Conservation (phyloP, 176 grass and related monocot genomes). For the Carex cristatella region DNA sequence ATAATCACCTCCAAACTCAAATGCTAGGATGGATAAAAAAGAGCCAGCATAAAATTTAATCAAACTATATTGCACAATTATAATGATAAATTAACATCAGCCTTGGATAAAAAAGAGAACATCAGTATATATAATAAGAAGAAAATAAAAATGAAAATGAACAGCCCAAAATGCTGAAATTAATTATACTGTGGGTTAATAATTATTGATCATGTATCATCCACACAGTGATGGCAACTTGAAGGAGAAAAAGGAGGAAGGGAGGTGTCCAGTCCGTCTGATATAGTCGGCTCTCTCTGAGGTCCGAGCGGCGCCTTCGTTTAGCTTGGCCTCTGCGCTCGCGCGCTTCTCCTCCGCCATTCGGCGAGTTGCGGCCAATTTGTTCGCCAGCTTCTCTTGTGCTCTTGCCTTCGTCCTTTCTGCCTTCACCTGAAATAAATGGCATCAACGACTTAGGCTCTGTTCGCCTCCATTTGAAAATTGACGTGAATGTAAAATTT, state of each 20-base stretch:
- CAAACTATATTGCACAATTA: constrained; percentile 16
- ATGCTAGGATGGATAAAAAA: too few species aligned
- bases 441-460: background rate
- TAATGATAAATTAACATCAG: constrained; percentile 15
- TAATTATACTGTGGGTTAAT: constrained; percentile 12
- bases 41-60: background rate
- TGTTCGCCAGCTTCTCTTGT: constrained; percentile 65
- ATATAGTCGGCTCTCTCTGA: constrained; percentile 77
- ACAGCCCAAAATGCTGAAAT: background rate
- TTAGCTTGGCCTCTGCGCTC: constrained; percentile 57
- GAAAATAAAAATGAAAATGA: constrained; percentile 1
- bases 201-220: constrained; percentile 16
- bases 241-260: constrained; percentile 68
- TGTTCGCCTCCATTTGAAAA: too few species aligned
- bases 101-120: background rate
- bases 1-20: too few species aligned
- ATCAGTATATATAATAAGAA: constrained; percentile 5
- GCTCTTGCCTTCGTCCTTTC: constrained; percentile 74
- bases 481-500: too few species aligned
- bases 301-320: constrained; percentile 52
- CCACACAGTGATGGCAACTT: constrained; percentile 78
- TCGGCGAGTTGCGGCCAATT: constrained; percentile 39
- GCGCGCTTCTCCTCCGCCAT: constrained; percentile 73
- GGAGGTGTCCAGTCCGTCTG: constrained; percentile 74
- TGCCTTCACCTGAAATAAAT: constrained; percentile 51